These are phyloP conservation scores for Phytophthora citrophthora DNA, from an alignment of 352 stramenopile genomes.

Conservation along the genomic window DNA sequence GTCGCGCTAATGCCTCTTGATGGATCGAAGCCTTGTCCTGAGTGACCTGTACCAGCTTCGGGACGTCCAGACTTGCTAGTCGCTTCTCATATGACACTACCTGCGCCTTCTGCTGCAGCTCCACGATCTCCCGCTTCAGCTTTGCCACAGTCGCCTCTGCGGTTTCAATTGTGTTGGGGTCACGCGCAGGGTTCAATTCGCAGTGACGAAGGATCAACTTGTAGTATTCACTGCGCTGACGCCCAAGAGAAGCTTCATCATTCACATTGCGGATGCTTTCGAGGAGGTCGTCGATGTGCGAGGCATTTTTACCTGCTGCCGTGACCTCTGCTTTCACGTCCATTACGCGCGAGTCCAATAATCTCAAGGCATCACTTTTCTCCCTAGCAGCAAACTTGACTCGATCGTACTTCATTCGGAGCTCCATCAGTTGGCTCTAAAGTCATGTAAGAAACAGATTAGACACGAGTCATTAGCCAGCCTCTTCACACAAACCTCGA, in stretches of 20 bases:
- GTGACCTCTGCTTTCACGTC: slow-evolving; percentile 56
- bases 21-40: slow-evolving; percentile 75
- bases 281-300: slow-evolving; percentile 62
- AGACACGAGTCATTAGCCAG: slow-evolving; percentile 14
- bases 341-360: slow-evolving; percentile 65
- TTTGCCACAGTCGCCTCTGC: slow-evolving; percentile 66
- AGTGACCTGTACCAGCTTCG: slow-evolving; percentile 70
- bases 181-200: slow-evolving; percentile 76
- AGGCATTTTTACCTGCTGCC: slow-evolving; percentile 54
- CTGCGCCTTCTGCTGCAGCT: slow-evolving; percentile 76
- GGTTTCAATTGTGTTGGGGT: slow-evolving; percentile 79
- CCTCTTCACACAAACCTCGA: slow-evolving; percentile 41
- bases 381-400: slow-evolving; percentile 72
- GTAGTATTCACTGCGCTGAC: slow-evolving; percentile 84
- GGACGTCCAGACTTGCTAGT: slow-evolving; percentile 61
- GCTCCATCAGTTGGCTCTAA: slow-evolving; percentile 63
- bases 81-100: slow-evolving; percentile 75
- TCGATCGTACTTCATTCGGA: slow-evolving; percentile 80
- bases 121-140: slow-evolving; percentile 69
- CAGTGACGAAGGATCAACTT: slow-evolving; percentile 80
- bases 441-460: slow-evolving; percentile 36
- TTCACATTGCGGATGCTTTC: slow-evolving; percentile 69
- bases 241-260: slow-evolving; percentile 64
- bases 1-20: slow-evolving; percentile 58
- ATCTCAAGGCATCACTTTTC: slow-evolving; percentile 48